Percentiles rank a stretch among this genome's conserved stretches.
Conservation (phyloP, 495 filamentous ascomycete species). For the Lichenothelia convexa region DNA sequence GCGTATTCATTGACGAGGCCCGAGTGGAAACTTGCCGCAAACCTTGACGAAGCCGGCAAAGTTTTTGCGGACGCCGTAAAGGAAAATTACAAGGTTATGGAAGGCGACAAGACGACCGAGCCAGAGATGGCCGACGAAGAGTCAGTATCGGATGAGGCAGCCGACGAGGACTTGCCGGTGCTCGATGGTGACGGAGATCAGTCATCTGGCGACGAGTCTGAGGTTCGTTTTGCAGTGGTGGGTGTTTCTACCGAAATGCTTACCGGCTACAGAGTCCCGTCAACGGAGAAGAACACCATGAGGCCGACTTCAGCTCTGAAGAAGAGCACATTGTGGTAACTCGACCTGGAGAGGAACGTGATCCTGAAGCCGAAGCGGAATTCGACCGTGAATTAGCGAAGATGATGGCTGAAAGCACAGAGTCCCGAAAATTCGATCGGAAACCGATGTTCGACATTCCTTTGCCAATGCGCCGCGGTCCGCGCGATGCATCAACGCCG, state of each 20-base stretch:
- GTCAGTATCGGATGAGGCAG: slow-evolving; percentile 19
- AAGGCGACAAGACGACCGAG: slow-evolving; percentile 39
- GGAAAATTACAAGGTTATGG: slow-evolving; percentile 68
- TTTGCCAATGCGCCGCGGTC: slow-evolving; percentile 64
- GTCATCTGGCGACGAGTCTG: slow-evolving; percentile 40
- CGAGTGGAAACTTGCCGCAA: slow-evolving; percentile 72
- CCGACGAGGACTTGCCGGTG: slow-evolving; percentile 26
- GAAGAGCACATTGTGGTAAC: slow-evolving; percentile 76
- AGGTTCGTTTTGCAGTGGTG: slow-evolving; percentile 20
- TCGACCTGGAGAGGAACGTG: slow-evolving; percentile 70
- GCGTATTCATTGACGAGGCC: slow-evolving; percentile 68
- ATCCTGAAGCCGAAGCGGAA: slow-evolving; percentile 88
- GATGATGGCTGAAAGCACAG: slow-evolving; percentile 94
- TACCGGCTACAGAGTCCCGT: background rate
- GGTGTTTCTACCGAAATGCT: background rate
- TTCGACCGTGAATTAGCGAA: slow-evolving; percentile 97
- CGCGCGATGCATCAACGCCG: slow-evolving; percentile 31
- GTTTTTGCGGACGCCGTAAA: slow-evolving; percentile 74
- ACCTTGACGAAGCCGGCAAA: slow-evolving; percentile 64
- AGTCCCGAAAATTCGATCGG: slow-evolving; percentile 83
- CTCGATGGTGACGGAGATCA: slow-evolving; percentile 39
- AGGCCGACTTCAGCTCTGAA: slow-evolving; percentile 42
- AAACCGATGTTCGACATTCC: slow-evolving; percentile 89
- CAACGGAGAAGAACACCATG: background rate
- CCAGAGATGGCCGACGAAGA: slow-evolving; percentile 37